These are phyloP conservation scores for Dictyostelium citrinum DNA, from an alignment of 78 protist genomes.

Conservation along the genomic window DNA sequence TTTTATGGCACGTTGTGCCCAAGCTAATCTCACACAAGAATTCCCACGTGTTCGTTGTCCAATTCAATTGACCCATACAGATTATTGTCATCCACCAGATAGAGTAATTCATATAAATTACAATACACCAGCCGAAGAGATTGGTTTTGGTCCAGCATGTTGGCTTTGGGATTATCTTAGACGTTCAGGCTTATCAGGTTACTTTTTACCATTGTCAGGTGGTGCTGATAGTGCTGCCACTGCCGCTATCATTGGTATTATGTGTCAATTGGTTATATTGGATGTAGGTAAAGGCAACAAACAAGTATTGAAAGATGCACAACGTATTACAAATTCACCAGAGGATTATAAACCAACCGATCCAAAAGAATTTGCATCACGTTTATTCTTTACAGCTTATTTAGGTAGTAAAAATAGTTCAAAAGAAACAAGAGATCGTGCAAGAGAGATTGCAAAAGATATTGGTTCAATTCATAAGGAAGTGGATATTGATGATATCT, in stretches of 20 bases:
- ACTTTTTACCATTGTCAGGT: conserved; percentile 90
- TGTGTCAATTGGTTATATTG: conserved; percentile 80
- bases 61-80: neutral
- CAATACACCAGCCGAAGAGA: conserved; percentile 77
- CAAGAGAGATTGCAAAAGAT: conserved; percentile 31
- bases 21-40: conserved; percentile 43
- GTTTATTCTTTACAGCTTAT: conserved; percentile 79
- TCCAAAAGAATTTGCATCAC: conserved; percentile 30
- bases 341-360: conserved; percentile 36
- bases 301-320: conserved; percentile 51
- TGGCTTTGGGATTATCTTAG: conserved; percentile 96
- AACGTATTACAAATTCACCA: conserved; percentile 28
- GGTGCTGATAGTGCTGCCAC: conserved; percentile 91
- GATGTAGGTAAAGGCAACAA: conserved; percentile 13
- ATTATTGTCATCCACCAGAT: neutral
- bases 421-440: conserved; percentile 77
- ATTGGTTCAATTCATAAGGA: conserved; percentile 60
- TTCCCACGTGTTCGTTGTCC: conserved; percentile 71
- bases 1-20: conserved; percentile 58
- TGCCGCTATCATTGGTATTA: conserved; percentile 86
- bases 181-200: conserved; percentile 87
- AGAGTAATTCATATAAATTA: neutral
- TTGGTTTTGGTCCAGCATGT: conserved; percentile 88
- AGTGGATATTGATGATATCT: conserved; percentile 69
- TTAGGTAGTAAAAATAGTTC: conserved; percentile 82